These are phyloP conservation scores for Yamadazyma endophytica DNA, from an alignment of 805 yeast genomes.

Conservation along the genomic window DNA sequence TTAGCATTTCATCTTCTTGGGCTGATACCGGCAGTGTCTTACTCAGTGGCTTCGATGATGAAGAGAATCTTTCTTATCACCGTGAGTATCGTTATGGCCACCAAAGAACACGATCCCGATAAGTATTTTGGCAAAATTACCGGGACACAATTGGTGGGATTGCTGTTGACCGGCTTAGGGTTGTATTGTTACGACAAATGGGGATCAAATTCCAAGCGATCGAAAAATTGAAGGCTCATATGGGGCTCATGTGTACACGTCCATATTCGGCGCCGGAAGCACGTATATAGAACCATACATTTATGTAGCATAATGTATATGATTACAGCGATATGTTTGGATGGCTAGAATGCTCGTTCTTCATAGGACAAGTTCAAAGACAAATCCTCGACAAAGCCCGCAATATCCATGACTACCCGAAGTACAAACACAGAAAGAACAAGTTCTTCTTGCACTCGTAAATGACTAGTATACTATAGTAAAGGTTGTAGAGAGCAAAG, in stretches of 20 bases:
- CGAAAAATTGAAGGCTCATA: too few relatives aligned
- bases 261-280: too few relatives aligned
- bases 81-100: constrained; percentile 56
- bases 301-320: too few relatives aligned
- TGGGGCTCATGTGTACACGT: too few relatives aligned
- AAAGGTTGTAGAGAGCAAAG: constrained; percentile 49
- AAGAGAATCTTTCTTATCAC: constrained; percentile 83
- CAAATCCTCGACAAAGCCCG: constrained; percentile 32
- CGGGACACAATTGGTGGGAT: constrained; percentile 44
- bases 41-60: constrained; percentile 82
- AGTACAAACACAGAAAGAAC: too few relatives aligned
- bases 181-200: constrained; percentile 62
- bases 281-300: too few relatives aligned
- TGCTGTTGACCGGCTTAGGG: constrained; percentile 50
- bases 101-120: constrained; percentile 37
- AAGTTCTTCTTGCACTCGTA: too few relatives aligned
- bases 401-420: constrained; percentile 39
- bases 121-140: constrained; percentile 36
- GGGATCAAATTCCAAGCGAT: constrained; percentile 43
- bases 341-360: constrained; percentile 41
- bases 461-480: constrained; percentile 39
- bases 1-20: constrained; percentile 80
- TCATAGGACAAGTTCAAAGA: constrained; percentile 11
- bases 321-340: constrained; percentile 23
- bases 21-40: constrained; percentile 76